Conservation (phyloP, 345 rosid genomes). For the Laguncularia racemosa region DNA sequence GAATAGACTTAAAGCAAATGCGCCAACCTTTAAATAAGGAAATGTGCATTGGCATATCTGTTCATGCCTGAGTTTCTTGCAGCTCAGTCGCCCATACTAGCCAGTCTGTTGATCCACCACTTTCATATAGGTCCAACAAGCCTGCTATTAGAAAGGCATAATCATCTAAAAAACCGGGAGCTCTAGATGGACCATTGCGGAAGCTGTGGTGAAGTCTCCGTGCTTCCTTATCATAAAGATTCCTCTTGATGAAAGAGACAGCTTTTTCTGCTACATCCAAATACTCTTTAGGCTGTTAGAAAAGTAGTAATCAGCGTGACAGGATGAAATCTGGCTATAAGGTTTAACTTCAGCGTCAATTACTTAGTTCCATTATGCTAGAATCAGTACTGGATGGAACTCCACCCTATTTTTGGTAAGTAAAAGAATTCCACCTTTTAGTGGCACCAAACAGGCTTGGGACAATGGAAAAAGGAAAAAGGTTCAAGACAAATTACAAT, state of each 20-base stretch:
- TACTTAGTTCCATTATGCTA: too few relatives aligned
- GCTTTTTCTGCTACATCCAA: slow-evolving; percentile 81
- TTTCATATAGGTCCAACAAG: slow-evolving; percentile 75
- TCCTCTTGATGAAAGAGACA: slow-evolving; percentile 53
- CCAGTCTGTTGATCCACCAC: slow-evolving; percentile 59
- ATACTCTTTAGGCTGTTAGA: slow-evolving; percentile 66
- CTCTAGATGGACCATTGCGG: slow-evolving; percentile 83
- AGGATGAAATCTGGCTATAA: background rate
- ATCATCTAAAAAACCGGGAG: slow-evolving; percentile 93
- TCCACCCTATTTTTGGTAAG: too few relatives aligned
- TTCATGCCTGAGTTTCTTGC: slow-evolving; percentile 72
- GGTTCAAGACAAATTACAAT: too few relatives aligned
- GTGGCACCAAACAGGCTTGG: too few relatives aligned
- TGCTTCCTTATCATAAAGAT: slow-evolving; percentile 58
- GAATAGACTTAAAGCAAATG: background rate
- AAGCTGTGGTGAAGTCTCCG: slow-evolving; percentile 68
- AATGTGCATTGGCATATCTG: background rate
- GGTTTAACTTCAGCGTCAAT: background rate
- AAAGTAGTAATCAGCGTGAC: background rate
- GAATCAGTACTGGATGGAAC: too few relatives aligned
- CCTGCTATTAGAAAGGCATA: slow-evolving; percentile 88
- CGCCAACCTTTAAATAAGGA: background rate
- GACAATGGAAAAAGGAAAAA: too few relatives aligned
- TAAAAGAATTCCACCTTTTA: too few relatives aligned
- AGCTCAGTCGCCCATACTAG: slow-evolving; percentile 73